A percentile compares a stretch with the other conserved stretches of the same genome.
Evolutionary conservation across 441 rosid species (phyloP).

Genomic region (Omphalea diandra): DNA sequence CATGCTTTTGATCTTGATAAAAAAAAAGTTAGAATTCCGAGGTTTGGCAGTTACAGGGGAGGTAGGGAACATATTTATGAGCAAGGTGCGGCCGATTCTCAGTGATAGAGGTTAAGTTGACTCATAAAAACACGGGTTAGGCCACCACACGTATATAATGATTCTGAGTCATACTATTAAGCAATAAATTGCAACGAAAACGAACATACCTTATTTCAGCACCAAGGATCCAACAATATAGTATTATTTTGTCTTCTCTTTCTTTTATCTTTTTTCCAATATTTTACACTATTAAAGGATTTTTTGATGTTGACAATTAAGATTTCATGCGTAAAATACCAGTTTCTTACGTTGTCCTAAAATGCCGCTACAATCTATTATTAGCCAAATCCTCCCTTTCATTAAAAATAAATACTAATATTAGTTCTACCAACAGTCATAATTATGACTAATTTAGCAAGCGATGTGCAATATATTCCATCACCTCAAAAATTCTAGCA

Average conservation of each 20-base stretch:
- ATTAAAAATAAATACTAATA: too few species aligned
- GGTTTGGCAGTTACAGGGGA: too few species aligned
- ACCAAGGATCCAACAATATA: background rate
- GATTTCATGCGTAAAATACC: constrained; percentile 1
- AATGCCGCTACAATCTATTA: background rate
- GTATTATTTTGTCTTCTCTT: background rate
- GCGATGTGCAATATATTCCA: too few species aligned
- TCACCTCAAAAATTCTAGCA: too few species aligned
- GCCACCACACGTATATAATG: background rate
- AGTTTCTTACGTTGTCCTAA: background rate
- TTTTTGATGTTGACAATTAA: constrained; percentile 7
- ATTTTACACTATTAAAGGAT: background rate
- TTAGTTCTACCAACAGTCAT: too few species aligned
- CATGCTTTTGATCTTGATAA: too few species aligned
- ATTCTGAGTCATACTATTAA: background rate
- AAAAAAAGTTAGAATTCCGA: too few species aligned
- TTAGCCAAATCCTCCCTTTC: too few species aligned
- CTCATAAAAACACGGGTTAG: too few species aligned
- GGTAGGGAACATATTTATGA: background rate
- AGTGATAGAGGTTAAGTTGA: background rate
- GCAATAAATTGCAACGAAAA: constrained; percentile 3
- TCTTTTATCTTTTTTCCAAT: too few species aligned
- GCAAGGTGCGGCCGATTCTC: background rate
- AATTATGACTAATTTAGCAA: too few species aligned
- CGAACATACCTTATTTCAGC: background rate